Percentiles rank a stretch among this genome's conserved stretches.
Evolutionary conservation across 192 early-diverging fungal species (phyloP).

Genomic region (Coemansia nantahalensis): DNA sequence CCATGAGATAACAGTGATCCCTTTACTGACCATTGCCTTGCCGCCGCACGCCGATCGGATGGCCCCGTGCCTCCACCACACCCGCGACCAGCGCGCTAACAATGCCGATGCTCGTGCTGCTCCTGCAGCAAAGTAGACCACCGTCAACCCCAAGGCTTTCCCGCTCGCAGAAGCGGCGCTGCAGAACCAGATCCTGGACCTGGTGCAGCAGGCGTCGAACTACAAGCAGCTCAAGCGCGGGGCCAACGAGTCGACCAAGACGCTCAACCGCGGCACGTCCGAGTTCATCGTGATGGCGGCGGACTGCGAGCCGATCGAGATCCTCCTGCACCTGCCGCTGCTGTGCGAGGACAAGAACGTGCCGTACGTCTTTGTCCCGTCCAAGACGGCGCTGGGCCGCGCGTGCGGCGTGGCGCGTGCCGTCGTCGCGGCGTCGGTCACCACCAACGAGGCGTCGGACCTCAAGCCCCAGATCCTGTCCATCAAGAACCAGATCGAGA

Average conservation of each 20-base stretch:
- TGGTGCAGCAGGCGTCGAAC: conserved; percentile 98
- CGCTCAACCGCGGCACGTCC: conserved; percentile 96
- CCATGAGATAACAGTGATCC: too few relatives aligned
- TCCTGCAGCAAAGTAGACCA: too few relatives aligned
- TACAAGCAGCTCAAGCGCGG: conserved; percentile 99
- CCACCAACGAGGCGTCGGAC: conserved; percentile 97
- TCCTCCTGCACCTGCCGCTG: conserved; percentile 94
- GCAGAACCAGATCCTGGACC: conserved; percentile 90
- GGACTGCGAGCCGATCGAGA: conserved; percentile 97
- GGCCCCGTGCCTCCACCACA: too few relatives aligned
- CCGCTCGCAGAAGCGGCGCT: conserved; percentile 89
- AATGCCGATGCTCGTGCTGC: too few relatives aligned
- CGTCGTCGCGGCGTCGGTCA: conserved; percentile 91
- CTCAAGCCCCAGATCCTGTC: conserved; percentile 87
- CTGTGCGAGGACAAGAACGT: conserved; percentile 99
- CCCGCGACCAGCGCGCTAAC: too few relatives aligned
- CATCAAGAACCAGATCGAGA: conserved; percentile 94
- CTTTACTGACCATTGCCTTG: too few relatives aligned
- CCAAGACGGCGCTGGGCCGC: conserved; percentile 94
- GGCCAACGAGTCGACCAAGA: conserved; percentile 99
- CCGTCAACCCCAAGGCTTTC: conserved; percentile 66
- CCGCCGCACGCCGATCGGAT: too few relatives aligned
- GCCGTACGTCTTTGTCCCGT: conserved; percentile 98
- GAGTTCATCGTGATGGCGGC: conserved; percentile 99
- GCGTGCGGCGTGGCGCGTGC: conserved; percentile 95